Conservation (phyloP, 306 rosid genomes). For the Ochetophila trinervis region DNA sequence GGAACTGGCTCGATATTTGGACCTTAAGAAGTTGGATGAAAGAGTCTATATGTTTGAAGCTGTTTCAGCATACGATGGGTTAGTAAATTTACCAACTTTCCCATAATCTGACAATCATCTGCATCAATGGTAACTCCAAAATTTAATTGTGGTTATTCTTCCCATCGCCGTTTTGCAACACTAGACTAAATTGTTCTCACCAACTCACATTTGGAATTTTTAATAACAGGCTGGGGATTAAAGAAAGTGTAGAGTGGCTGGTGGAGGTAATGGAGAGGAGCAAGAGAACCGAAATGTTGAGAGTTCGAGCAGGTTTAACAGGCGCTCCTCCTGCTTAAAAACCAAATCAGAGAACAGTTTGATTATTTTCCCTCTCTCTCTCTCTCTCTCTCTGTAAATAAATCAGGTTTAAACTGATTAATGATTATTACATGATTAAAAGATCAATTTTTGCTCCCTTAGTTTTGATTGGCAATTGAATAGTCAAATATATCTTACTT, state of each 20-base stretch:
- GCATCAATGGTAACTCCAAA: neutral
- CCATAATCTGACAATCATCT: no score
- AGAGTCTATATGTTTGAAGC: constrained; percentile 95
- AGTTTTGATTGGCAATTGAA: no score
- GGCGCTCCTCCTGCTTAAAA: constrained; percentile 55
- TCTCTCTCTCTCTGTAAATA: constrained; percentile 37
- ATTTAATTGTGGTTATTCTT: no score
- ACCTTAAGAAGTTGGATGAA: constrained; percentile 94
- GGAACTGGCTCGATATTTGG: constrained; percentile 81
- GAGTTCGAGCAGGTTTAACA: constrained; percentile 67
- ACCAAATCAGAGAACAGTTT: constrained; percentile 20
- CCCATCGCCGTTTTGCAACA: no score
- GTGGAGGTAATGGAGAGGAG: constrained; percentile 96
- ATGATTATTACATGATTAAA: constrained; percentile 11
- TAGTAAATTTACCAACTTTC: constrained; percentile 24
- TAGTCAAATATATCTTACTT: no score
- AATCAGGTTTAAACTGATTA: constrained; percentile 27
- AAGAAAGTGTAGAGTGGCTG: constrained; percentile 87
- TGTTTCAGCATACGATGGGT: constrained; percentile 92
- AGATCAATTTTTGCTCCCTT: neutral
- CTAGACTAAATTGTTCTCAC: neutral
- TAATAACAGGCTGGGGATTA: constrained; percentile 78
- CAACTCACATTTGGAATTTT: constrained; percentile 7
- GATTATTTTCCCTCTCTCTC: constrained; percentile 25
- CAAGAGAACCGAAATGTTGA: constrained; percentile 90